A percentile compares a stretch with the other conserved stretches of the same genome.
phyloP scores from a whole-genome alignment of 2,329 filamentous ascomycete genomes.

The Whalleya microplaca region DNA sequence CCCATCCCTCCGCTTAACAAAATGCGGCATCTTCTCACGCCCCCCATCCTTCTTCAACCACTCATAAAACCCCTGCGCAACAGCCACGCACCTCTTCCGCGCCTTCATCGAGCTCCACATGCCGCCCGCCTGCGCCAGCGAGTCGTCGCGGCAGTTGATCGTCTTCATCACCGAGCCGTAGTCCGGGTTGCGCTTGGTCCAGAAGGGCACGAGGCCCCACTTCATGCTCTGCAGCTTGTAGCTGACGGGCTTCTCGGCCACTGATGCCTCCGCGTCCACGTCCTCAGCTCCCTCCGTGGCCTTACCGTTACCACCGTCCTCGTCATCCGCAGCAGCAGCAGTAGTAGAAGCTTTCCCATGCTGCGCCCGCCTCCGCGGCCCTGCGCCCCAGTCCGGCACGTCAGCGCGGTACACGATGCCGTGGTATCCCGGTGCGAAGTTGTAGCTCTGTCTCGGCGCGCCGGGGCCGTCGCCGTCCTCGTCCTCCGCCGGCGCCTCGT shows the following conservation, averaged over 20 bases:
- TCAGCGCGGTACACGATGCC: slow-evolving; percentile 87
- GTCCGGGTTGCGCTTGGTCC: slow-evolving; percentile 84
- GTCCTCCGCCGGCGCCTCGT: slow-evolving; percentile 73
- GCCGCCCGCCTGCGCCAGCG: slow-evolving; percentile 72
- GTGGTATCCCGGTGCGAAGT: slow-evolving; percentile 86
- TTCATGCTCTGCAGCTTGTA: slow-evolving; percentile 93
- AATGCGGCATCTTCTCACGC: slow-evolving; percentile 85
- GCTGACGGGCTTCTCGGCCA: slow-evolving; percentile 42
- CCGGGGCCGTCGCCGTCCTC: slow-evolving; percentile 42
- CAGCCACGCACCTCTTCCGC: slow-evolving; percentile 81
- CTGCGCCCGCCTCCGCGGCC: background rate
- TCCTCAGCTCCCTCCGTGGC: slow-evolving; percentile 7
- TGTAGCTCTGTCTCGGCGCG: slow-evolving; percentile 75
- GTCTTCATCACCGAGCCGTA: slow-evolving; percentile 81
- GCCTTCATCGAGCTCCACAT: slow-evolving; percentile 95
- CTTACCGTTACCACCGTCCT: slow-evolving; percentile 22
- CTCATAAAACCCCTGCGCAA: slow-evolving; percentile 94
- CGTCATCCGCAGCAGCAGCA: slow-evolving; percentile 24
- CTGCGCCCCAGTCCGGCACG: slow-evolving; percentile 63
- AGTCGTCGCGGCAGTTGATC: slow-evolving; percentile 95
- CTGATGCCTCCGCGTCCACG: slow-evolving; percentile 13
- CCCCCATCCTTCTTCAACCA: slow-evolving; percentile 78
- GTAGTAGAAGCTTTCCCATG: slow-evolving; percentile 13
- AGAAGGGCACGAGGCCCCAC: slow-evolving; percentile 93
- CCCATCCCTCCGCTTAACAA: slow-evolving; percentile 78